A percentile compares a stretch with the other conserved stretches of the same genome.
These are phyloP conservation scores for Chaetomiaceae sp. DNA, from an alignment of 2,329 filamentous ascomycete genomes.

Conservation along the genomic window DNA sequence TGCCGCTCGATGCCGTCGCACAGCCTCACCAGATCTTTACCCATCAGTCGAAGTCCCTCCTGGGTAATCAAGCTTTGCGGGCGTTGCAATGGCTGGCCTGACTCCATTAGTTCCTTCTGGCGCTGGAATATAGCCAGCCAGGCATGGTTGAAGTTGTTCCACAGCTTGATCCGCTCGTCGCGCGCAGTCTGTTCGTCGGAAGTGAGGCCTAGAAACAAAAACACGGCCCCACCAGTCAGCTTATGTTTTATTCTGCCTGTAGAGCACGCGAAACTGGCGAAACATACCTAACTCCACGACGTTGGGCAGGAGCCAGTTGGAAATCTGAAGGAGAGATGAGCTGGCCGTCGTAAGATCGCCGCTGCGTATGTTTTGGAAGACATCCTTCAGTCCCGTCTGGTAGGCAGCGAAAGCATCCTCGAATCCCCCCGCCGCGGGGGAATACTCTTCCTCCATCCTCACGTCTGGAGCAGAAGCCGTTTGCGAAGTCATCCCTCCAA, in stretches of 20 bases:
- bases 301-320: conserved; percentile 53
- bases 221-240: conserved; percentile 1
- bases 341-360: conserved; percentile 48
- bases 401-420: conserved; percentile 67
- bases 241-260: not conserved
- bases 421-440: conserved; percentile 48
- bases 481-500: conserved; percentile 44
- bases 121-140: conserved; percentile 82
- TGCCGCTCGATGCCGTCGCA: conserved; percentile 85
- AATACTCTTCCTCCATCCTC: conserved; percentile 56
- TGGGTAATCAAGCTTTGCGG: conserved; percentile 61
- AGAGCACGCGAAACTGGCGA: not conserved
- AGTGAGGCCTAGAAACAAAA: conserved; percentile 65
- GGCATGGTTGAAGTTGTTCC: conserved; percentile 91
- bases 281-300: conserved; percentile 52
- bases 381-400: conserved; percentile 56
- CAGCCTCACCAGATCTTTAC: conserved; percentile 72
- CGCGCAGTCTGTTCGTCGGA: conserved; percentile 76
- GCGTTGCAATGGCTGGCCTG: conserved; percentile 53
- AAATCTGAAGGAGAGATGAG: conserved; percentile 49
- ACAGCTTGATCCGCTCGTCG: conserved; percentile 73
- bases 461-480: conserved; percentile 39
- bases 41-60: conserved; percentile 71
- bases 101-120: conserved; percentile 71
- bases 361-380: conserved; percentile 66